These are phyloP conservation scores for Linnemannia hyalina DNA, from an alignment of 192 early-diverging fungal genomes.

Conservation along the genomic window DNA sequence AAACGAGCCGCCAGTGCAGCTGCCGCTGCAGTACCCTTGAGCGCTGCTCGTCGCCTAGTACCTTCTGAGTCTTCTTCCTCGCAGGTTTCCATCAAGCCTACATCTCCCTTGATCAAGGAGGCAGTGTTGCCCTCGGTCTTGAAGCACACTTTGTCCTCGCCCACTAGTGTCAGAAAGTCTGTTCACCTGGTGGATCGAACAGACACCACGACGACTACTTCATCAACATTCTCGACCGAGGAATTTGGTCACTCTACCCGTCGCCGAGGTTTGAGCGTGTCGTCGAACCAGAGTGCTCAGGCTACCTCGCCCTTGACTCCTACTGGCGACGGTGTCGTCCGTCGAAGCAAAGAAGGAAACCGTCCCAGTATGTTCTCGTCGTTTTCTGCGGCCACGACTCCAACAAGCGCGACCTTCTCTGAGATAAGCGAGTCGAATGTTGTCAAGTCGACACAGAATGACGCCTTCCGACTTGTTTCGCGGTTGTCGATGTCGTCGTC, in stretches of 20 bases:
- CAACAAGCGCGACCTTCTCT: background rate
- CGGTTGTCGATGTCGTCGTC: slow-evolving; percentile 29
- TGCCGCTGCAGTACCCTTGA: background rate
- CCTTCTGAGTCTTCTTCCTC: background rate
- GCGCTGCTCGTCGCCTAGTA: slow-evolving; percentile 12
- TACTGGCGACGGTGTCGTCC: slow-evolving; percentile 9
- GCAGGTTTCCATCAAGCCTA: background rate
- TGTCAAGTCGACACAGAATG: slow-evolving; percentile 41
- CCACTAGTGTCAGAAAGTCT: slow-evolving; percentile 2
- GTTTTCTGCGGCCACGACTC: background rate
- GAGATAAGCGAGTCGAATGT: slow-evolving; percentile 8
- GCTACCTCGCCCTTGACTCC: slow-evolving; percentile 13
- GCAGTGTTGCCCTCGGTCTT: background rate
- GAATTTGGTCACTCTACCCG: slow-evolving; percentile 13
- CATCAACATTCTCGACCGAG: background rate
- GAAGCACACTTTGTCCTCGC: slow-evolving; percentile 17
- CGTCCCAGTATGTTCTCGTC: background rate
- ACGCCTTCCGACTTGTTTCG: slow-evolving; percentile 20
- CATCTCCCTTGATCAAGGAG: slow-evolving; percentile 15
- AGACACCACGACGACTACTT: background rate
- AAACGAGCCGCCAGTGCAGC: slow-evolving; percentile 27
- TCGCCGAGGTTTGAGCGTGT: slow-evolving; percentile 17
- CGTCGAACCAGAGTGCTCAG: background rate
- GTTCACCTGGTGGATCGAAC: background rate
- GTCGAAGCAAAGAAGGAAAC: slow-evolving; percentile 40